Percentiles rank a stretch among this genome's conserved stretches.
Evolutionary conservation across 164 flowering plant genomes (phyloP).

Genomic region (Aristolochia californica): DNA sequence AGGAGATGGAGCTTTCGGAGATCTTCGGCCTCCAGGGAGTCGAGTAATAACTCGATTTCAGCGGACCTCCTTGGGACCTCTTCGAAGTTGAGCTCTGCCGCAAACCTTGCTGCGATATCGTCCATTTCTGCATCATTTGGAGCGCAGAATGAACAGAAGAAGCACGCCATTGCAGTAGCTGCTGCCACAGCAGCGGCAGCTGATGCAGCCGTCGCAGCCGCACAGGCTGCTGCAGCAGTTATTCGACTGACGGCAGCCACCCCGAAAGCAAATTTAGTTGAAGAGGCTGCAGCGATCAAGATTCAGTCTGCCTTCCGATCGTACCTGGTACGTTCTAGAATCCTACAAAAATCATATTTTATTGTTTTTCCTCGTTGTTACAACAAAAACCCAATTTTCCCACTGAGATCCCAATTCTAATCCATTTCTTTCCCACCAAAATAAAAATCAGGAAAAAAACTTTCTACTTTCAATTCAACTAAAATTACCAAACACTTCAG

Average conservation of each 20-base stretch:
- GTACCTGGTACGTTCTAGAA: constrained; percentile 34
- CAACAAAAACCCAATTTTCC: background rate
- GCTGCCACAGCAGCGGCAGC: constrained; percentile 51
- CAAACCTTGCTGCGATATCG: constrained; percentile 17
- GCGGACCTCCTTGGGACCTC: constrained; percentile 4
- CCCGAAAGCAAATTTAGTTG: constrained; percentile 22
- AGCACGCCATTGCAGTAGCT: constrained; percentile 49
- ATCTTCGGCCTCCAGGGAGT: constrained; percentile 39
- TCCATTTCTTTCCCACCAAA: too few relatives aligned
- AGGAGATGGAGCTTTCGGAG: constrained; percentile 86
- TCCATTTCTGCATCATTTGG: constrained; percentile 20
- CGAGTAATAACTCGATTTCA: background rate
- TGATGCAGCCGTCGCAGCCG: constrained; percentile 57
- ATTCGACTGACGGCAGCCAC: constrained; percentile 34
- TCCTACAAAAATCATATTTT: background rate
- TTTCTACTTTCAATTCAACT: too few relatives aligned
- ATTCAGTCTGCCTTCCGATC: constrained; percentile 66
- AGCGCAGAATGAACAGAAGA: constrained; percentile 40
- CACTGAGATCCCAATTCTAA: background rate
- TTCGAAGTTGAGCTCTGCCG: constrained; percentile 5
- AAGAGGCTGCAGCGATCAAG: constrained; percentile 59
- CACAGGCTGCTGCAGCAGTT: constrained; percentile 54
- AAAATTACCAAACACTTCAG: too few relatives aligned
- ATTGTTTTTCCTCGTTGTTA: background rate
- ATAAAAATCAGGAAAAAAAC: too few relatives aligned